Evolutionary conservation across 2,329 filamentous ascomycete species (phyloP).

Genomic region (Phoma sp.): DNA sequence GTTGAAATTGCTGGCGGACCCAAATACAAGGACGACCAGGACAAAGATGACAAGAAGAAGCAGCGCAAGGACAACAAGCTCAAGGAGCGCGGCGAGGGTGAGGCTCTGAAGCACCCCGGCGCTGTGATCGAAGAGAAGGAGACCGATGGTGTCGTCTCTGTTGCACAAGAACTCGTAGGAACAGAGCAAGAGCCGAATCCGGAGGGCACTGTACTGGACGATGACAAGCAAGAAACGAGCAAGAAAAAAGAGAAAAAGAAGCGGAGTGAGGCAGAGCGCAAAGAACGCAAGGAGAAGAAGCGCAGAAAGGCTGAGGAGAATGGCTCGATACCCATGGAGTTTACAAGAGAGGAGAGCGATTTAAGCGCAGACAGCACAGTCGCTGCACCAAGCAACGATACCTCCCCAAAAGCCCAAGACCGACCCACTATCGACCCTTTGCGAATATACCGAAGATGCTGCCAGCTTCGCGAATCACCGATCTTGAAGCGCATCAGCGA

Average conservation of each 20-base stretch:
- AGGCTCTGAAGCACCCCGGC: slow-evolving; percentile 72
- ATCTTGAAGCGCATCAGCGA: slow-evolving; percentile 91
- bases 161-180: slow-evolving; percentile 48
- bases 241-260: slow-evolving; percentile 97
- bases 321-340: slow-evolving; percentile 82
- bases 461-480: slow-evolving; percentile 89
- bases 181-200: slow-evolving; percentile 52
- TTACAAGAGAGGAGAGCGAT: slow-evolving; percentile 69
- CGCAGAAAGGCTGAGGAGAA: slow-evolving; percentile 85
- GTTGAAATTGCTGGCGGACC: slow-evolving; percentile 94
- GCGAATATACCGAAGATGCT: slow-evolving; percentile 91
- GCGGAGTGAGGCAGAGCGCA: slow-evolving; percentile 88
- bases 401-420: slow-evolving; percentile 63
- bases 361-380: slow-evolving; percentile 27
- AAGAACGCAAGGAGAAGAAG: slow-evolving; percentile 89
- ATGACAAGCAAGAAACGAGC: slow-evolving; percentile 51
- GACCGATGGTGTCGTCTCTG: slow-evolving; percentile 50
- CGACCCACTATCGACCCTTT: slow-evolving; percentile 88
- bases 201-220: slow-evolving; percentile 43
- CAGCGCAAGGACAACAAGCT: slow-evolving; percentile 62
- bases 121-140: slow-evolving; percentile 63
- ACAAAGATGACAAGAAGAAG: slow-evolving; percentile 55
- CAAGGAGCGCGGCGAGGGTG: slow-evolving; percentile 74
- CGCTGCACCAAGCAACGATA: slow-evolving; percentile 22
- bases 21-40: slow-evolving; percentile 70